Evolutionary conservation across 73 alveolate genomes (phyloP), one percentile per base, ranked within the genome.

Genomic region (Diophrys appendiculata): DNA sequence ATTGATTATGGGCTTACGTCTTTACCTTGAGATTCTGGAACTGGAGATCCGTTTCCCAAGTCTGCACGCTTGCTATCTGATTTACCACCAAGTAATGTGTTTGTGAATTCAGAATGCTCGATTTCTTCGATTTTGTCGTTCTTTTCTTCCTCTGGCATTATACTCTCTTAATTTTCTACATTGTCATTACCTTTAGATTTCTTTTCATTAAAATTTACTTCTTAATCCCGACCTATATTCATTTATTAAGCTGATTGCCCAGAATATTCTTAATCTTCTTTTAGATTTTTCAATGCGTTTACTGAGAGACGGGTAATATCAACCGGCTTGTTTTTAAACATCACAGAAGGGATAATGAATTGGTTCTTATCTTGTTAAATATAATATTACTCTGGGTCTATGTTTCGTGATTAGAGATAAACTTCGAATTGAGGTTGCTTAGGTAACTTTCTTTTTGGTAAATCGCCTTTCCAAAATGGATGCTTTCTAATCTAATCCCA

Each of bases 401-500:
- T 78, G 30, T 84, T 89, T 78, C 90, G 68, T 27, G 74, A 52
- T 72, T 70, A 33, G 24, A 91, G 77, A 84, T 91, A 93, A 24
- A 65, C 69, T 14, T 93, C 98, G 70, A 90, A 93, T 68, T 90
- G 88, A n/a, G 97, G 97, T 73, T 93, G 82, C 34, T 77, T n/a
- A n/a, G 98, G 98, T 52, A 91, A 65, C 43, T 73, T 75, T 65
- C 88, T n/a, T 29, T 73, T 83, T 31, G 67, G 52, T 25, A 82
- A 54, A 26, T 87, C 90, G 26, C 65, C 78, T 30, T 67, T n/a
- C 97, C 98, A 95, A 80, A 93, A 88, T 1, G 95, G 90, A 88
- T 91, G 94, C 32, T 90, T 60, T 35, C 81, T 91, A 5, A 96
- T 88, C 71, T 95, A 97, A 2, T 95, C 98, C 99, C 99, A 96